Evolutionary conservation across 139 green algal species (phyloP).

Genomic region (Closterium sp.): DNA sequence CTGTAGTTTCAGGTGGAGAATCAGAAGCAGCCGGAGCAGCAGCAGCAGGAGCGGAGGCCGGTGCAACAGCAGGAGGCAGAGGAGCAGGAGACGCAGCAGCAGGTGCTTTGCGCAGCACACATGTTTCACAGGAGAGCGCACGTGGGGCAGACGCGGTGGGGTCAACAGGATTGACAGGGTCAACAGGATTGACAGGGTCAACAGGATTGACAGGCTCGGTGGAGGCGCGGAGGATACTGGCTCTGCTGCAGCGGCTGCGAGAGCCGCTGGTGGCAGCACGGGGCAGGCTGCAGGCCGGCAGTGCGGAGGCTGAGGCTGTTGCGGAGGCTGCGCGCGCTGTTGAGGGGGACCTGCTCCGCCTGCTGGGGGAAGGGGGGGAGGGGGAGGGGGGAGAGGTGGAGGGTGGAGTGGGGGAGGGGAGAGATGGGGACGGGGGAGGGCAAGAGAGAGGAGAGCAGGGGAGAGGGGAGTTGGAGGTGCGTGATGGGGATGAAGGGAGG

Average conservation of each 20-base stretch:
- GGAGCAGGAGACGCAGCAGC: neutral
- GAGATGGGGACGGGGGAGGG: neutral
- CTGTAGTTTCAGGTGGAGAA: neutral
- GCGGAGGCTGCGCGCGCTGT: neutral
- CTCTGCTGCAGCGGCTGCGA: neutral
- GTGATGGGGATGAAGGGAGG: neutral
- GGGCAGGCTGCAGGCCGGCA: neutral
- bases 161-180: no score
- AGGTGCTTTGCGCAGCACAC: neutral
- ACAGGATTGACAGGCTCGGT: no score
- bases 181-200: no score
- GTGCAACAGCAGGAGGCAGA: neutral
- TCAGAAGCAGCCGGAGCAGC: neutral
- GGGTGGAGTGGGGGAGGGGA: no score
- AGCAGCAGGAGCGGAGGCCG: neutral
- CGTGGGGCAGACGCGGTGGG: no score
- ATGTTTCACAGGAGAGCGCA: no score
- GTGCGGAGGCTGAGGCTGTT: neutral
- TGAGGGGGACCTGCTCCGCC: neutral
- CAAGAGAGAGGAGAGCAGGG: no score
- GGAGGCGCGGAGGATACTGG: neutral
- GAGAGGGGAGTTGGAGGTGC: neutral
- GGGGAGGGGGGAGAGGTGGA: neutral
- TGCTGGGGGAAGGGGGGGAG: neutral
- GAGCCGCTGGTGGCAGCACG: neutral